phyloP scores from a whole-genome alignment of 805 yeast genomes.

The Candida vaughaniae region DNA sequence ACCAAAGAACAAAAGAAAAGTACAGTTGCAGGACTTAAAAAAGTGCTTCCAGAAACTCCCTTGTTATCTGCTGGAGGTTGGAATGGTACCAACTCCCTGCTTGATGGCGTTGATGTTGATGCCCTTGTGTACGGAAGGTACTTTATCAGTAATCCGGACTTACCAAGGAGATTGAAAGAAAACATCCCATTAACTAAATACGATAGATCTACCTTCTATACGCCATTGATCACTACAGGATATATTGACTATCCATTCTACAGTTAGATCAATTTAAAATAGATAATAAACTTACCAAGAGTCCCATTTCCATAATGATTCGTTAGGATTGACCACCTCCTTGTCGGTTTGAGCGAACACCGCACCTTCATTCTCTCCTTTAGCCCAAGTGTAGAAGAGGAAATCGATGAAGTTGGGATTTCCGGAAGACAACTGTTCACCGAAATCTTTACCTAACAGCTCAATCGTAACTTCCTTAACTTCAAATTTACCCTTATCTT shows the following conservation, averaged over 20 bases:
- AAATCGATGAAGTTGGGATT: conserved; percentile 35
- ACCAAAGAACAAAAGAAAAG: background rate
- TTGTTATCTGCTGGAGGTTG: conserved; percentile 16
- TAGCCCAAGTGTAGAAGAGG: conserved; percentile 19
- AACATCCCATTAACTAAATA: conserved; percentile 36
- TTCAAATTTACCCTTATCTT: conserved; percentile 33
- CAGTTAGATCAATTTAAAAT: background rate
- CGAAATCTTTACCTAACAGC: conserved; percentile 27
- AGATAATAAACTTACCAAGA: conserved; percentile 1
- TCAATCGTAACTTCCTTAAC: conserved; percentile 28
- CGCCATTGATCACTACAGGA: conserved; percentile 23
- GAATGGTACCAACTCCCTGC: conserved; percentile 5
- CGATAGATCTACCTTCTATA: conserved; percentile 41
- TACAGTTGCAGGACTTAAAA: conserved; percentile 5
- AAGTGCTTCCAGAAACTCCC: conserved; percentile 8
- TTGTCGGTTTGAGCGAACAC: conserved; percentile 21
- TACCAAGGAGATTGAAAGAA: conserved; percentile 34
- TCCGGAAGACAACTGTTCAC: conserved; percentile 27
- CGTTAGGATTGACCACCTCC: conserved; percentile 38
- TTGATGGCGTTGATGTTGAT: background rate
- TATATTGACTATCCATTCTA: background rate
- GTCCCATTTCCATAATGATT: conserved; percentile 38
- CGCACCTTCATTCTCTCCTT: conserved; percentile 22
- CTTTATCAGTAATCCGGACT: conserved; percentile 47
- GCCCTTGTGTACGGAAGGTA: conserved; percentile 35